These are phyloP conservation scores for Vigna mungo DNA, from an alignment of 306 rosid genomes.

Conservation along the genomic window DNA sequence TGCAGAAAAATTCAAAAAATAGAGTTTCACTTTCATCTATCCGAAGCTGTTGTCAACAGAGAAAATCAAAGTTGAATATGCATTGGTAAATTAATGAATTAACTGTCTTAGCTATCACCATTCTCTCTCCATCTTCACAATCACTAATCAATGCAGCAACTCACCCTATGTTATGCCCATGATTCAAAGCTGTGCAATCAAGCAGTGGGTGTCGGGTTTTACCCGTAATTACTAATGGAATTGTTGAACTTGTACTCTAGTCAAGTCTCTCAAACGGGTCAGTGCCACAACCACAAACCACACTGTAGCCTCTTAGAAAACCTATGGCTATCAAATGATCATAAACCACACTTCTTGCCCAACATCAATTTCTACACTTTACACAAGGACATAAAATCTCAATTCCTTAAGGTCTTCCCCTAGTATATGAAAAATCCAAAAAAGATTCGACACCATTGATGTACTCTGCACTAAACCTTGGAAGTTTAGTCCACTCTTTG, in stretches of 20 bases:
- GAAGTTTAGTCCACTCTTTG: background rate
- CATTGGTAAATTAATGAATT: background rate
- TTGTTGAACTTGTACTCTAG: too few species aligned
- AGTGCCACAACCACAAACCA: too few species aligned
- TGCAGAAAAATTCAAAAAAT: slow-evolving; percentile 1
- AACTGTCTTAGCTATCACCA: background rate
- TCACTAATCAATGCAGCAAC: background rate
- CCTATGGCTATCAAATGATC: background rate
- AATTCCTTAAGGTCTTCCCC: background rate
- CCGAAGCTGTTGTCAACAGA: background rate
- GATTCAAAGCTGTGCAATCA: background rate
- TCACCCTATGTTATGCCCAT: too few species aligned
- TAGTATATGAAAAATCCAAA: background rate
- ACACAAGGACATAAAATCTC: slow-evolving; percentile 5
- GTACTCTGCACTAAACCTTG: background rate
- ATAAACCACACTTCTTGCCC: background rate
- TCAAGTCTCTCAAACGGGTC: too few species aligned
- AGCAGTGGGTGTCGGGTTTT: background rate
- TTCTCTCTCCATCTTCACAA: background rate
- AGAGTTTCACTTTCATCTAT: background rate
- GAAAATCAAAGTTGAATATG: background rate
- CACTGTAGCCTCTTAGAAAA: too few species aligned
- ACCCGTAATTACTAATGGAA: too few species aligned
- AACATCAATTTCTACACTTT: background rate
- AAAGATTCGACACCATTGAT: background rate